phyloP scores from a whole-genome alignment of 1,139 yeast genomes.

The Sugiyamaella novakii region DNA sequence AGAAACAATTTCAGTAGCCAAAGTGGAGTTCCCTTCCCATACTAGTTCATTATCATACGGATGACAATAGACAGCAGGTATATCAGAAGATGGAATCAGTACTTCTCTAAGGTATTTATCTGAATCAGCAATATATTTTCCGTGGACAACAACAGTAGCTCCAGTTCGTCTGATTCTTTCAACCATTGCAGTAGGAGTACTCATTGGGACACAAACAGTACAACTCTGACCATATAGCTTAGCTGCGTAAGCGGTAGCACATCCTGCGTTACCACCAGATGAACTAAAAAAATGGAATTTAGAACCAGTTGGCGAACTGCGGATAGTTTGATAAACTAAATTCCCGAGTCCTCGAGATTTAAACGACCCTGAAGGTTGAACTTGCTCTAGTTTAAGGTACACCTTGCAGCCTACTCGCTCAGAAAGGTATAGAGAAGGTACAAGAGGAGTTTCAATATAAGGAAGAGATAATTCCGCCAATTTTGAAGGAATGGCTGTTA shows the following conservation, averaged over 20 bases:
- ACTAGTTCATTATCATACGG: constrained; percentile 67
- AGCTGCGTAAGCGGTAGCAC: constrained; percentile 72
- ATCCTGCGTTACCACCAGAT: constrained; percentile 82
- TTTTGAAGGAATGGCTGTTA: not conserved
- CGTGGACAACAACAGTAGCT: constrained; percentile 58
- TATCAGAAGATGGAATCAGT: constrained; percentile 36
- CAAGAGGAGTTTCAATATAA: constrained; percentile 40
- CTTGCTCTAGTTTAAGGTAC: constrained; percentile 59
- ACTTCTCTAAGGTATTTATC: constrained; percentile 53
- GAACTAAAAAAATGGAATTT: constrained; percentile 60
- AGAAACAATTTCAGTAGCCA: constrained; percentile 58
- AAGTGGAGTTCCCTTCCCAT: constrained; percentile 69
- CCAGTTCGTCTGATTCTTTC: constrained; percentile 52
- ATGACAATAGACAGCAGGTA: constrained; percentile 57
- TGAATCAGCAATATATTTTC: constrained; percentile 65
- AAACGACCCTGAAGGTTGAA: constrained; percentile 74
- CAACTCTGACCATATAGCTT: constrained; percentile 47
- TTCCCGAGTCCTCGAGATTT: constrained; percentile 54
- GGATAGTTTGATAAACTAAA: constrained; percentile 38
- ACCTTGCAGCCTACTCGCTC: constrained; percentile 45
- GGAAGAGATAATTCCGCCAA: constrained; percentile 25
- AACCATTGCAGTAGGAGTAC: constrained; percentile 49
- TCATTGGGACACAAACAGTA: constrained; percentile 64
- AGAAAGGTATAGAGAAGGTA: constrained; percentile 38
- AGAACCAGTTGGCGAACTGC: constrained; percentile 31